These are phyloP conservation scores for Pichia sp. DNA, from an alignment of 1,139 yeast genomes.

Conservation along the genomic window DNA sequence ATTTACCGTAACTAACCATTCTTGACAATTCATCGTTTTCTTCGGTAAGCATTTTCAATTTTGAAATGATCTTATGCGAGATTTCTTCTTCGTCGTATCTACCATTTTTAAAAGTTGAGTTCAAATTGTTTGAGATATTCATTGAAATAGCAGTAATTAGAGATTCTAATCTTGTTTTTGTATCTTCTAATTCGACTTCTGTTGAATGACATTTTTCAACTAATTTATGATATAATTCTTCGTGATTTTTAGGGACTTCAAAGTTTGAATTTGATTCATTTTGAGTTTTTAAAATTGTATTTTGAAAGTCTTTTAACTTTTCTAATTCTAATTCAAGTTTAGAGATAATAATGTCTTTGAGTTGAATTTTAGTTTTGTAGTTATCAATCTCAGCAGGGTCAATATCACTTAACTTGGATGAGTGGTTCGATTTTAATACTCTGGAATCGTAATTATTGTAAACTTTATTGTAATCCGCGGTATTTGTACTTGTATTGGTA, in stretches of 20 bases:
- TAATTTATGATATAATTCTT: slow-evolving; percentile 48
- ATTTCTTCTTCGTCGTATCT: slow-evolving; percentile 73
- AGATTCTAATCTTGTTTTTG: slow-evolving; percentile 62
- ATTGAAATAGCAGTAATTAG: slow-evolving; percentile 53
- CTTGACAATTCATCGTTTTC: slow-evolving; percentile 74
- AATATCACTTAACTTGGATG: slow-evolving; percentile 8
- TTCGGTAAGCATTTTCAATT: slow-evolving; percentile 57
- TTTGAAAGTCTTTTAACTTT: slow-evolving; percentile 22
- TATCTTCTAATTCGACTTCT: slow-evolving; percentile 55
- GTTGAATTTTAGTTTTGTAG: slow-evolving; percentile 25
- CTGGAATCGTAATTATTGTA: slow-evolving; percentile 9
- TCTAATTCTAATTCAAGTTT: slow-evolving; percentile 30
- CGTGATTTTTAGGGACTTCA: slow-evolving; percentile 44
- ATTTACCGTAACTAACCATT: slow-evolving; percentile 69
- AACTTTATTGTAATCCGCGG: slow-evolving; percentile 1
- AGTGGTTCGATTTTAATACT: slow-evolving; percentile 10
- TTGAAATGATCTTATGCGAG: slow-evolving; percentile 70
- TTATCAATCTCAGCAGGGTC: slow-evolving; percentile 20
- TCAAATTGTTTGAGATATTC: slow-evolving; percentile 38
- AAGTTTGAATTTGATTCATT: slow-evolving; percentile 20
- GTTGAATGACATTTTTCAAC: slow-evolving; percentile 50
- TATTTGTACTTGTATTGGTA: neutral
- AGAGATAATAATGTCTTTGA: slow-evolving; percentile 29
- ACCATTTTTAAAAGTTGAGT: slow-evolving; percentile 44
- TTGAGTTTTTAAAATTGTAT: slow-evolving; percentile 17